phyloP scores from a whole-genome alignment of 2,329 filamentous ascomycete species.

The Monosporascus sp. region DNA sequence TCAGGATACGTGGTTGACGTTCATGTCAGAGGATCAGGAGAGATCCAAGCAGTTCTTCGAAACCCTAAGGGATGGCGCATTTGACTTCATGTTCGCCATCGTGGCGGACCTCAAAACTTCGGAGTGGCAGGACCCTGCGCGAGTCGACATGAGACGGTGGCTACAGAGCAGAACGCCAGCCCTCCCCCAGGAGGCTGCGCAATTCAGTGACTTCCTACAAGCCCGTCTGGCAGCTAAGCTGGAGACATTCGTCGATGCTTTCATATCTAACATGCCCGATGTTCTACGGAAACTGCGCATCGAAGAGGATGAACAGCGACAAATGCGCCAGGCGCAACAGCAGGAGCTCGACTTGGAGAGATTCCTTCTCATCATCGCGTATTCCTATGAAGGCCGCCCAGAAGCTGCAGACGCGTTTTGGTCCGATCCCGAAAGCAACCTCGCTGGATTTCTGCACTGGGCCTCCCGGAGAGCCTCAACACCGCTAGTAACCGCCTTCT shows the following conservation, averaged over 20 bases:
- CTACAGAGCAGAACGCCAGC: conserved; percentile 74
- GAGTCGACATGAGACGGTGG: conserved; percentile 74
- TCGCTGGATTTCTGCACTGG: conserved; percentile 95
- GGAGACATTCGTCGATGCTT: conserved; percentile 83
- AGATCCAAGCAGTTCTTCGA: conserved; percentile 70
- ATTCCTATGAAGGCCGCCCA: conserved; percentile 78
- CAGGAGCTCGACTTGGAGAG: conserved; percentile 75
- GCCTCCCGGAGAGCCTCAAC: conserved; percentile 92
- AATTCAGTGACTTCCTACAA: conserved; percentile 69
- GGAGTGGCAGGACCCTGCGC: conserved; percentile 84
- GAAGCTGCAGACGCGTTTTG: conserved; percentile 87
- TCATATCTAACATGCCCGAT: conserved; percentile 93
- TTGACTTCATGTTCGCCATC: conserved; percentile 85
- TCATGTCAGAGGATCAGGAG: conserved; percentile 58
- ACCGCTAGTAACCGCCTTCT: conserved; percentile 92
- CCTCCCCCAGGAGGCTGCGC: conserved; percentile 60
- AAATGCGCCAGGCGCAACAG: conserved; percentile 58
- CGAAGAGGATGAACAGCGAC: conserved; percentile 84
- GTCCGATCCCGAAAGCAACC: conserved; percentile 85
- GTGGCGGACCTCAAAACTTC: conserved; percentile 74
- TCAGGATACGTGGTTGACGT: conserved; percentile 16
- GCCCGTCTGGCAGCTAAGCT: conserved; percentile 70
- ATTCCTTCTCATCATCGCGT: conserved; percentile 88
- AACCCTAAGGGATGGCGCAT: conserved; percentile 78
- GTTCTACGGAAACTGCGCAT: conserved; percentile 77